Percentiles rank a stretch among this genome's conserved stretches.
phyloP scores from a whole-genome alignment of 2,329 filamentous ascomycete species.

The Xylaria sp. region DNA sequence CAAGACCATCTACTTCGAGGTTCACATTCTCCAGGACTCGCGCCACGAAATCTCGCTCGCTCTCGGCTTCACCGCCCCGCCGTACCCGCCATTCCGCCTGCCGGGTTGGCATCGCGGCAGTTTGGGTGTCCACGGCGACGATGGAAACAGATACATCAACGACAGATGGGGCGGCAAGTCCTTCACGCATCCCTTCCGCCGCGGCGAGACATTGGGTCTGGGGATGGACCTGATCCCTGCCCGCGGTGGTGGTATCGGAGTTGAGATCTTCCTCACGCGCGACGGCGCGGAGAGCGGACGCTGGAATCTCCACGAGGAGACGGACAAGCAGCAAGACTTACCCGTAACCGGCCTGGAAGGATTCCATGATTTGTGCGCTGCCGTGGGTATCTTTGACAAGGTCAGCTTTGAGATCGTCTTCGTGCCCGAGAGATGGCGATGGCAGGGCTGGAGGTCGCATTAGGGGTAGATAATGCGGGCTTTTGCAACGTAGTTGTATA shows the following conservation, averaged over 20 bases:
- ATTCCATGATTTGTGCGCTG: conserved; percentile 74
- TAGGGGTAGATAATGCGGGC: not conserved
- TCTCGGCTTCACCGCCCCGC: conserved; percentile 76
- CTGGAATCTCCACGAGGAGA: conserved; percentile 81
- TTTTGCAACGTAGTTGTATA: not conserved
- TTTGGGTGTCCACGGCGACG: conserved; percentile 81
- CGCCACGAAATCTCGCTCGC: conserved; percentile 63
- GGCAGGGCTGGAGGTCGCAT: conserved; percentile 47
- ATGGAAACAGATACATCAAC: conserved; percentile 80
- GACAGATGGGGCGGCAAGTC: conserved; percentile 77
- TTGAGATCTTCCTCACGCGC: conserved; percentile 76
- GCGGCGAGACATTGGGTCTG: conserved; percentile 74
- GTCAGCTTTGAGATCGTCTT: conserved; percentile 75
- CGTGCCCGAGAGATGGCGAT: conserved; percentile 68
- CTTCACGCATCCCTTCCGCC: conserved; percentile 72
- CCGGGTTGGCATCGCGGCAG: conserved; percentile 84
- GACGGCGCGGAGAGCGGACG: conserved; percentile 68
- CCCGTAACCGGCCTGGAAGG: conserved; percentile 76
- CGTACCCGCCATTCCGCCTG: conserved; percentile 80
- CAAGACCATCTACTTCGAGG: conserved; percentile 77
- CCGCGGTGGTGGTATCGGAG: conserved; percentile 54
- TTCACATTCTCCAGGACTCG: conserved; percentile 61
- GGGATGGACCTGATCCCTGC: conserved; percentile 70
- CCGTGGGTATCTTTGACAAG: conserved; percentile 76
- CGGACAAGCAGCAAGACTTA: conserved; percentile 69